Evolutionary conservation across 352 stramenopile species (phyloP), one percentile per base, ranked within the genome.

Genomic region (Phytophthora foliorum): DNA sequence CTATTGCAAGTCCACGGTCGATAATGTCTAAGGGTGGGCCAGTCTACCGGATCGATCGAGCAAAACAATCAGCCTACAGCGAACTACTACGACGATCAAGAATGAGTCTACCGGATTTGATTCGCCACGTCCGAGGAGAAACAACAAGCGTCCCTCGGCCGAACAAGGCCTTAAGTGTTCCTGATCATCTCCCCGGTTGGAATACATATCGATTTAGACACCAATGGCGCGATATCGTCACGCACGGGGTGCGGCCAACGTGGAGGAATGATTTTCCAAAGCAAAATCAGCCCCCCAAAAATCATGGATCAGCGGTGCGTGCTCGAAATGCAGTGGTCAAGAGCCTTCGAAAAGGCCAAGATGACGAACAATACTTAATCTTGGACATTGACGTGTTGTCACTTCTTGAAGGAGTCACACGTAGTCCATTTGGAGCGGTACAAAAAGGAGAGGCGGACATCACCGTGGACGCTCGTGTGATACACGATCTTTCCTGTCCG

Each of bases 311-410:
- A 0, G 56, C 57, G 0, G 8, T 25, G 17, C 38, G 42, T 24
- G 56, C 42, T 39, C 6, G 56, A 0, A 72, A 72, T 32, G 29
- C 46, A 1, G 55, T 72, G 0, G 25, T 72, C 24, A 67, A 67
- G 17, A 54, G 9, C 9, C n/a, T 67, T 16, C 21, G 63, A 1
- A 53, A 57, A 38, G 63, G 57, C 5, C 57, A 63, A 51, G 50
- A 72, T 19, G 32, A 58, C 2, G 17, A 59, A 6, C 31, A 50
- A 0, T 72, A 72, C 19, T 29, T 72, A 7, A 63, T 63, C 21
- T 6, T 72, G 13, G 64, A 72, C 25, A 29, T 29, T 29, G 25
- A 29, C 6, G 25, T 29, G 25, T 29, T 29, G 25, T 6, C 25
- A 29, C 25, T 29, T 29, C 25, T 29, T 6, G 25, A 6, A 29